Percentiles rank a stretch among this genome's conserved stretches.
Conservation (phyloP, 371 early-diverging fungal species). For the Smittium culicis region DNA sequence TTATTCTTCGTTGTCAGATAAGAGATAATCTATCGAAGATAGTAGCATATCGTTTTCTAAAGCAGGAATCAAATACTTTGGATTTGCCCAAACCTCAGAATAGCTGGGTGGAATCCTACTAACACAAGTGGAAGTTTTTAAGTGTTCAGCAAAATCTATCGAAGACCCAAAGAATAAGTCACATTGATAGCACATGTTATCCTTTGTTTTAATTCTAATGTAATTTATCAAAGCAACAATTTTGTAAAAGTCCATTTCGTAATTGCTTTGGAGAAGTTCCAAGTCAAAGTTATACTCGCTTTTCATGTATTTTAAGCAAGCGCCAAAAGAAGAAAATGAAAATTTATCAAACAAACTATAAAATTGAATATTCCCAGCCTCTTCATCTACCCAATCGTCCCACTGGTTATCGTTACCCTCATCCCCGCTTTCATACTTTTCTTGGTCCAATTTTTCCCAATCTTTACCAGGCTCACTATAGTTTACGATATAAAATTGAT, state of each 20-base stretch:
- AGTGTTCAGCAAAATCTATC: constrained; percentile 36
- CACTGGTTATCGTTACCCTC: constrained; percentile 43
- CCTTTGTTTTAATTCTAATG: constrained; percentile 58
- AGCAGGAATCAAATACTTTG: constrained; percentile 61
- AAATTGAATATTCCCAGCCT: constrained; percentile 17
- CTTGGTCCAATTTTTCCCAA: constrained; percentile 73
- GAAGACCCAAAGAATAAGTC: constrained; percentile 34
- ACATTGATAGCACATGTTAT: constrained; percentile 59
- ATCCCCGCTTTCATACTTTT: constrained; percentile 62
- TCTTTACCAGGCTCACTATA: constrained; percentile 80
- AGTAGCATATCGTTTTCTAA: constrained; percentile 79
- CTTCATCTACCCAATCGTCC: constrained; percentile 70
- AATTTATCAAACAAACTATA: constrained; percentile 60
- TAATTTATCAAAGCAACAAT: constrained; percentile 75
- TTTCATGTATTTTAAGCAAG: constrained; percentile 58
- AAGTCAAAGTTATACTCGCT: constrained; percentile 61
- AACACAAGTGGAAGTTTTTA: constrained; percentile 37
- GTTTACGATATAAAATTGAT: constrained; percentile 90
- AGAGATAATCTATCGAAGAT: background rate
- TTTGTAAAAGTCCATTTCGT: constrained; percentile 66
- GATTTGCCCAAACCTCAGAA: constrained; percentile 58
- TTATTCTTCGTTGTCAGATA: constrained; percentile 1
- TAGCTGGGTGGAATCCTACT: constrained; percentile 30
- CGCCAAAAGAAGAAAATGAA: constrained; percentile 44
- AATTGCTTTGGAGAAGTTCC: constrained; percentile 33